phyloP scores from a whole-genome alignment of 1,139 yeast genomes.

The Geotrichum histeridarum region DNA sequence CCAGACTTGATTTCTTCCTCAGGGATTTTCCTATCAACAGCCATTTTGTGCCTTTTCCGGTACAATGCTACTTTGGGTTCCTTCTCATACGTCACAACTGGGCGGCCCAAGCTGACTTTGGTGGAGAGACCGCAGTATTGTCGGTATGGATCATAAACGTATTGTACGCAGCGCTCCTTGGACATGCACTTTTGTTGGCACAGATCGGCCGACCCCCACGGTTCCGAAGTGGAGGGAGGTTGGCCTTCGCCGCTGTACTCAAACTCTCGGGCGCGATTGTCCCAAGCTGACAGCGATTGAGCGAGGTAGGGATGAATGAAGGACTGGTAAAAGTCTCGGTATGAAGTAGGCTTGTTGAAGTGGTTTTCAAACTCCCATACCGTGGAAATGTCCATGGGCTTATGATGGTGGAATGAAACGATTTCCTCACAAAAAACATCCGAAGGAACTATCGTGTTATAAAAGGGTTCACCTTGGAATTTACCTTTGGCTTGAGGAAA shows the following conservation, averaged over 20 bases:
- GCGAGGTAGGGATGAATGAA: conserved; percentile 34
- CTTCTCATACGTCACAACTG: conserved; percentile 13
- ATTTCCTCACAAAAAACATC: conserved; percentile 35
- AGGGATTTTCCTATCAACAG: conserved; percentile 10
- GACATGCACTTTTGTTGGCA: conserved; percentile 30
- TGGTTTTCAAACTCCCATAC: conserved; percentile 37
- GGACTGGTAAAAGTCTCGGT: conserved; percentile 35
- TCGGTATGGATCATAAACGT: conserved; percentile 25
- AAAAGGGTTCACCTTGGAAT: conserved; percentile 35
- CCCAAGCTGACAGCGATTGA: conserved; percentile 30
- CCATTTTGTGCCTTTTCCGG: not conserved
- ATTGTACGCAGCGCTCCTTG: conserved; percentile 27
- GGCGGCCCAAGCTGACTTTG: conserved; percentile 13
- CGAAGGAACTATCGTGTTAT: conserved; percentile 22
- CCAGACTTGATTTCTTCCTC: conserved; percentile 16
- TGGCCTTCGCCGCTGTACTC: conserved; percentile 20
- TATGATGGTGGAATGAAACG: conserved; percentile 35
- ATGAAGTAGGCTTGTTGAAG: conserved; percentile 28
- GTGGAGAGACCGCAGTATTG: conserved; percentile 24
- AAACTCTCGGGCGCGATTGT: conserved; percentile 22
- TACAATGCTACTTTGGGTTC: not conserved
- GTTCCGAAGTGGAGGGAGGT: conserved; percentile 18
- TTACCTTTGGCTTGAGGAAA: conserved; percentile 23
- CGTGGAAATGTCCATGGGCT: conserved; percentile 34
- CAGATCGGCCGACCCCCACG: conserved; percentile 23